These are phyloP conservation scores for Globisporangium paroecandrum DNA, from an alignment of 352 stramenopile species.

Conservation along the genomic window DNA sequence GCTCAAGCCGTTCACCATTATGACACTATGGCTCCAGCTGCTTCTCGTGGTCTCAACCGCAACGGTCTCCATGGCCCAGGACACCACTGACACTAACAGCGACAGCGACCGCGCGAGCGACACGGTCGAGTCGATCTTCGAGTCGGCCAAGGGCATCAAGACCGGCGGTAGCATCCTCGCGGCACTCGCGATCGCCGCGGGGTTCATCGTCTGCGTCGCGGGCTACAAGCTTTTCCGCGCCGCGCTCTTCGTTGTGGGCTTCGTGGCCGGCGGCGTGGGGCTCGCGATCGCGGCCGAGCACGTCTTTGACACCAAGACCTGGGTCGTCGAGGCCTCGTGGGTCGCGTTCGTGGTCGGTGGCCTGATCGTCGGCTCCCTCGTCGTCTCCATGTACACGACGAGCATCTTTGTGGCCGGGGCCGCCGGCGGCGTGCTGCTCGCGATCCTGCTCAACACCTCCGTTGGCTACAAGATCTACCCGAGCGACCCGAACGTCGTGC, in stretches of 20 bases:
- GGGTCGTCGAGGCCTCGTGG: constrained; percentile 55
- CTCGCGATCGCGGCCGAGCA: constrained; percentile 39
- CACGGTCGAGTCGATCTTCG: constrained; percentile 37
- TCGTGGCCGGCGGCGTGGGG: constrained; percentile 43
- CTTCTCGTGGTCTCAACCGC: neutral
- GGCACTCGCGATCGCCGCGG: constrained; percentile 34
- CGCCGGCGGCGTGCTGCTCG: constrained; percentile 46
- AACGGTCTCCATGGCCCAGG: neutral
- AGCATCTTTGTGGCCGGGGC: constrained; percentile 61
- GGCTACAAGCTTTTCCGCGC: constrained; percentile 65
- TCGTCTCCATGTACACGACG: constrained; percentile 43
- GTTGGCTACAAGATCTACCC: constrained; percentile 56
- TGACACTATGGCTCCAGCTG: neutral
- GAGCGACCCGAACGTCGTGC: constrained; percentile 38
- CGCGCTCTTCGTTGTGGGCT: constrained; percentile 53
- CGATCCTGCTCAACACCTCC: constrained; percentile 48
- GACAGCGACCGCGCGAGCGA: constrained; percentile 22
- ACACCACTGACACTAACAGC: neutral
- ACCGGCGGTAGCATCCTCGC: constrained; percentile 38
- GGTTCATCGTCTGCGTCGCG: constrained; percentile 37
- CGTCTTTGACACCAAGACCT: constrained; percentile 42
- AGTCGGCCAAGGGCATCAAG: constrained; percentile 35
- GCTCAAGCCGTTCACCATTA: neutral
- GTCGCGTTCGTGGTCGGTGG: constrained; percentile 53
- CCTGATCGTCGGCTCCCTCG: constrained; percentile 40